phyloP scores from a whole-genome alignment of 345 rosid species.

The Aethionema arabicum region DNA sequence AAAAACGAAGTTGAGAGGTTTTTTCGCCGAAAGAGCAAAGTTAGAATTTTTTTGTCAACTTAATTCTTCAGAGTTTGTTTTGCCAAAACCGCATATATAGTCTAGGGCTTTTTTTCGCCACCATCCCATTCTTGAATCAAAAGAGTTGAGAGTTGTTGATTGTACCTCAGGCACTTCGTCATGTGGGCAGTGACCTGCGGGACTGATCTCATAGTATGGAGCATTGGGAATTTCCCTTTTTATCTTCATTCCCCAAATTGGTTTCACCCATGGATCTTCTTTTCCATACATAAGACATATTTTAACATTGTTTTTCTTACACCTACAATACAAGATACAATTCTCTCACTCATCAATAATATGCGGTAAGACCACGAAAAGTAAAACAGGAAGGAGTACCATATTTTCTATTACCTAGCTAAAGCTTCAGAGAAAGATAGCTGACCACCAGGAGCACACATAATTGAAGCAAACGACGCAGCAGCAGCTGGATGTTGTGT shows the following conservation, averaged over 20 bases:
- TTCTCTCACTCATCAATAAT: slow-evolving; percentile 13
- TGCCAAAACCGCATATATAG: no score
- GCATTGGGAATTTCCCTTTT: slow-evolving; percentile 73
- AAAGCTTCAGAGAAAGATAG: slow-evolving; percentile 73
- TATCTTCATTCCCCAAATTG: slow-evolving; percentile 82
- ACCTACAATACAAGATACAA: slow-evolving; percentile 43
- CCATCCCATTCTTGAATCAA: background rate
- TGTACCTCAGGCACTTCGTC: slow-evolving; percentile 98
- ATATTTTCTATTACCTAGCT: slow-evolving; percentile 34
- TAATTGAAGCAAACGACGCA: slow-evolving; percentile 86
- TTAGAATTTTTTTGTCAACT: no score
- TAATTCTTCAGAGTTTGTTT: no score
- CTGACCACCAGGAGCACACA: slow-evolving; percentile 84
- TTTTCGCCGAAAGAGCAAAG: no score
- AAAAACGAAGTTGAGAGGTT: no score
- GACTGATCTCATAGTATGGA: slow-evolving; percentile 89
- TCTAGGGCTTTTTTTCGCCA: no score
- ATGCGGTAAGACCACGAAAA: background rate
- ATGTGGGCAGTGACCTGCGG: slow-evolving; percentile 99
- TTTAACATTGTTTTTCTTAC: slow-evolving; percentile 53
- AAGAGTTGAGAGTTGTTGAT: background rate
- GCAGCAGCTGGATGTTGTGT: slow-evolving; percentile 95
- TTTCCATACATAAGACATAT: slow-evolving; percentile 88
- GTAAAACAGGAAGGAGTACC: slow-evolving; percentile 11
- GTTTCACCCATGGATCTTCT: slow-evolving; percentile 98